Evolutionary conservation across 176 grass and related monocot genomes (phyloP).

Genomic region (Eragrostis nindensis): DNA sequence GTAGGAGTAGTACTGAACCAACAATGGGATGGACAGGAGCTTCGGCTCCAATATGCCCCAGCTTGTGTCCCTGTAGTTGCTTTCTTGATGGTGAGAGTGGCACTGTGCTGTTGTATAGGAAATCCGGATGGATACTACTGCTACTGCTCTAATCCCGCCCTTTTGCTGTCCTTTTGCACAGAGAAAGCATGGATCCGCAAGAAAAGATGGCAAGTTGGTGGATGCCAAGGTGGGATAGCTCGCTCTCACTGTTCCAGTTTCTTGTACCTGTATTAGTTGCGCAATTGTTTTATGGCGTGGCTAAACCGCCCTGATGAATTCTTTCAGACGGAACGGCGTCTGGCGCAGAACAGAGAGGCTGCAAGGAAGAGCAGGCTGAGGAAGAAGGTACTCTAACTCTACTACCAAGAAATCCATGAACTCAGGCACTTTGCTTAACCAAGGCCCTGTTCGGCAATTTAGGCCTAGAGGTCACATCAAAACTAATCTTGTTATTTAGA

Average conservation of each 20-base stretch:
- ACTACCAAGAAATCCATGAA: not conserved
- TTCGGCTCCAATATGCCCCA: constrained; percentile 37
- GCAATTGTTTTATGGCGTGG: constrained; percentile 8
- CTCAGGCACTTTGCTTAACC: not conserved
- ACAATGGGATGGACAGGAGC: constrained; percentile 38
- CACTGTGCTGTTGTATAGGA: constrained; percentile 43
- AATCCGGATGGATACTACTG: constrained; percentile 7
- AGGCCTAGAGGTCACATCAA: no score
- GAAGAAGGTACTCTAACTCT: constrained; percentile 89
- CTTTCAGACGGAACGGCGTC: constrained; percentile 75
- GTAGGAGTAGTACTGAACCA: constrained; percentile 15
- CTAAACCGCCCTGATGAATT: not conserved
- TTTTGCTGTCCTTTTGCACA: constrained; percentile 49
- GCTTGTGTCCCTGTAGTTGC: constrained; percentile 35
- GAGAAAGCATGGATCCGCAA: constrained; percentile 73
- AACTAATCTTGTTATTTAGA: no score
- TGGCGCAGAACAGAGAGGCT: constrained; percentile 98
- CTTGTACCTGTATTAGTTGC: not conserved
- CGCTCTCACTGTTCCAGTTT: not conserved
- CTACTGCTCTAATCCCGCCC: constrained; percentile 30
- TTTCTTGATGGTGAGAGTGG: constrained; percentile 31
- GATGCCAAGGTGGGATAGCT: constrained; percentile 81
- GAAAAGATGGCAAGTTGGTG: constrained; percentile 71
- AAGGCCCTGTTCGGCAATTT: no score
- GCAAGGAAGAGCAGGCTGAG: constrained; percentile 96